Evolutionary conservation across 495 filamentous ascomycete genomes (phyloP).

Genomic region (Pseudotulostoma volvatum): DNA sequence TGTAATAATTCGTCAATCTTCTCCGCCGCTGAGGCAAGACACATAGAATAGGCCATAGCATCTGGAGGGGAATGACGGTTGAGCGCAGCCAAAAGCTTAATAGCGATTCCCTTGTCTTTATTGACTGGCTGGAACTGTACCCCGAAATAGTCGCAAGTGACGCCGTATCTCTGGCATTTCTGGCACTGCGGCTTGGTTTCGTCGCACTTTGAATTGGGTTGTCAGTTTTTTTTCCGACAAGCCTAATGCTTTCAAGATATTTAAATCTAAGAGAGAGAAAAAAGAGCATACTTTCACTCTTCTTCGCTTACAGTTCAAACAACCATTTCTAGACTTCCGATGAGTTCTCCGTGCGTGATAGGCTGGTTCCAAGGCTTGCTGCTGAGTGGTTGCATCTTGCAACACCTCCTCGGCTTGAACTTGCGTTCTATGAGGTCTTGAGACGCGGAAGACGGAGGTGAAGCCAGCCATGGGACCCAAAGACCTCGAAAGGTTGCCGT

Average conservation of each 20-base stretch:
- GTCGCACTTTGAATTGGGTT: constrained; percentile 22
- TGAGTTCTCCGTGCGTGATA: constrained; percentile 22
- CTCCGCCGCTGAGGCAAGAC: constrained; percentile 11
- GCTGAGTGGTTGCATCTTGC: not conserved
- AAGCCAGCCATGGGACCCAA: not conserved
- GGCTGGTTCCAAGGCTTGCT: constrained; percentile 4
- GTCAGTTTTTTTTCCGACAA: not conserved
- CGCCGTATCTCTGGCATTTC: constrained; percentile 24
- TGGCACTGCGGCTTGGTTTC: constrained; percentile 29
- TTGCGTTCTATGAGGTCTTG: not conserved
- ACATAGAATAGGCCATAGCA: constrained; percentile 12
- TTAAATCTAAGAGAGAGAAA: not conserved
- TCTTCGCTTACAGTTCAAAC: constrained; percentile 31
- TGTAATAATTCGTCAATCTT: constrained; percentile 15
- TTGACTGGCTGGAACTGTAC: constrained; percentile 1
- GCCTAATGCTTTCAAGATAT: not conserved
- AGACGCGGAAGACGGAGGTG: not conserved
- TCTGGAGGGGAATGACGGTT: constrained; percentile 8
- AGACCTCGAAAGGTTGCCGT: no score
- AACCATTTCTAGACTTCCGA: constrained; percentile 30
- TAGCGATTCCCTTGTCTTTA: constrained; percentile 3
- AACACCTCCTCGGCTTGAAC: no score
- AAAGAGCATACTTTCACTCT: constrained; percentile 26
- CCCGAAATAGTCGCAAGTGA: constrained; percentile 23
- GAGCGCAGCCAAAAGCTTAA: constrained; percentile 6